Base-by-base conservation (phyloP, 192 early-diverging fungal species). In the Jimgerdemannia lactiflua region DNA sequence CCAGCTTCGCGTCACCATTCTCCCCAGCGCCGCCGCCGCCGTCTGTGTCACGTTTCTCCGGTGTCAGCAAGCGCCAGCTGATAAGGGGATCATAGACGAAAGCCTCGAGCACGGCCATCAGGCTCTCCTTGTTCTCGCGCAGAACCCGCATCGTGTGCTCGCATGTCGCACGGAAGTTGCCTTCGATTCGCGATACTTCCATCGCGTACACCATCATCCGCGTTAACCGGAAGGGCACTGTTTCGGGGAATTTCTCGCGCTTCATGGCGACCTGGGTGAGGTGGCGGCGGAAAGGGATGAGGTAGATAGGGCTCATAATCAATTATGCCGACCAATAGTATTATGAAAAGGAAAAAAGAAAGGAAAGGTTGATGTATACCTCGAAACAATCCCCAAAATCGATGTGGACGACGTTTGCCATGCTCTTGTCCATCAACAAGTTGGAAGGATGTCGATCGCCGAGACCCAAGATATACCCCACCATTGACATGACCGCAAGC, bases 301-400 rank as follows among this genome's bases (percentile, higher is more conserved):
- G 49, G 19, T 75, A 29, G 59, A 42, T 19, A 69, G 40, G 63
- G 41, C 9, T 8, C 39, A n/a, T 41, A 69, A 29, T 40, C 42
- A n/a, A 7, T 69, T 69, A 11, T 40, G 68, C 4, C 39, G 42
- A 39, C n/a, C 18, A 39, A 70, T 39, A 43, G 42, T 14, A 2
- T 70, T 4, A 43, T 4, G 19, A 0, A 54, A 59, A 64, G 67
- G 65, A 69, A 40, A 54, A 75, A 1, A 75, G 65, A 17, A 19
- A 0, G 39, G 42, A 59, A 29, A 29, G 29, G 29, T 29, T 1
- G 29, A 29, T 29, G 29, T 29, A 29, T 29, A 29, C 29, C 89
- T 98, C 96, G 72, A 98, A 98, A 83, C 96, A 98, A 77, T 97
- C 95, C 29, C 97, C 96, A 85, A 98, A 95, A 84, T 99, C 97